These are phyloP conservation scores for Pelagophyceae sp. DNA, from an alignment of 352 stramenopile genomes.

Conservation along the genomic window DNA sequence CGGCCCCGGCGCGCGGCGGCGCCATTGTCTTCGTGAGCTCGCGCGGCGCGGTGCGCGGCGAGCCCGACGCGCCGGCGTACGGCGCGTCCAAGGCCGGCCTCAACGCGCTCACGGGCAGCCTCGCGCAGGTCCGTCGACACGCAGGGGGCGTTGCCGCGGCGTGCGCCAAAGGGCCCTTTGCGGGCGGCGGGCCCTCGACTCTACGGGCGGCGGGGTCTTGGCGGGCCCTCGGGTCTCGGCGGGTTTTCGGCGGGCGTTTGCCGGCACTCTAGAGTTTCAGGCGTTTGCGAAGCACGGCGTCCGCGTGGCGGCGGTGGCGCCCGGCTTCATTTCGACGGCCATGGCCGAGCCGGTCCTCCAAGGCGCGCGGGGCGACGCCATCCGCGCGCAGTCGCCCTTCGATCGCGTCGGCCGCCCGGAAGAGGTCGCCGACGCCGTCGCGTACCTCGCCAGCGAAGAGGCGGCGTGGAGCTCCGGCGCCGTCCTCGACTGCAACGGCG, in stretches of 20 bases:
- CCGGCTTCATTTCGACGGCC: neutral
- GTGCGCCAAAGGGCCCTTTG: too few species aligned
- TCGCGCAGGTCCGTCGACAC: neutral
- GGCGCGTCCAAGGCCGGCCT: neutral
- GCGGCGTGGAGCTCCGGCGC: neutral
- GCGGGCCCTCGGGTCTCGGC: too few species aligned
- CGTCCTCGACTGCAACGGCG: constrained; percentile 1
- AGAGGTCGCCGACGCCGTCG: constrained; percentile 4
- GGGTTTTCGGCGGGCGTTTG: too few species aligned
- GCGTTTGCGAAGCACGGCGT: neutral
- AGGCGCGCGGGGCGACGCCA: neutral
- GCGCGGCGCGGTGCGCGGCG: neutral
- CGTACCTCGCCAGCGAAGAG: neutral
- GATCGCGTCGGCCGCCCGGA: neutral
- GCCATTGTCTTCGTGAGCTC: neutral
- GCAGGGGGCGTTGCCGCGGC: too few species aligned
- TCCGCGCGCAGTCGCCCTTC: neutral
- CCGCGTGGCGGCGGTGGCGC: neutral
- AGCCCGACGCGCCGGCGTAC: neutral
- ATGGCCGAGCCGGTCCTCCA: neutral
- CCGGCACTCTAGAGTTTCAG: too few species aligned
- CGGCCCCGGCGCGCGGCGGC: neutral
- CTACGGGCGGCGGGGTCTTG: too few species aligned
- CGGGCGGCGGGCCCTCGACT: too few species aligned
- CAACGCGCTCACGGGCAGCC: neutral